phyloP scores from a whole-genome alignment of 208 protist species.

The Acanthamoeba sp. region DNA sequence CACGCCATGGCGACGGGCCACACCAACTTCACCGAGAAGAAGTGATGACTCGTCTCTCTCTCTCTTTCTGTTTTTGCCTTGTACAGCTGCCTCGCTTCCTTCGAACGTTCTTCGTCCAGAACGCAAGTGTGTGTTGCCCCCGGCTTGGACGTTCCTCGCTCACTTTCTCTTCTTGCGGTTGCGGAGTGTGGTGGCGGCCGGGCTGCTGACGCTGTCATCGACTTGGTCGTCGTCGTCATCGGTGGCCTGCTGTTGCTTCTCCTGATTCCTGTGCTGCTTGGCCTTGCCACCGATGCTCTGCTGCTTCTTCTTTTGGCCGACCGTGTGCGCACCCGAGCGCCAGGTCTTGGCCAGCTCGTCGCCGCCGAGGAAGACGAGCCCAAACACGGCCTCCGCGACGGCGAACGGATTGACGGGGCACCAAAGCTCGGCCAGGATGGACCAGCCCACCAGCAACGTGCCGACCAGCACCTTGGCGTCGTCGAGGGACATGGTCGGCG shows the following conservation, averaged over 20 bases:
- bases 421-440: slow-evolving; percentile 16
- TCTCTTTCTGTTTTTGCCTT: not conserved
- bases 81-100: too few relatives aligned
- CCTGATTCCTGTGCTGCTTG: not conserved
- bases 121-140: too few relatives aligned
- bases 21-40: slow-evolving; percentile 71
- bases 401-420: slow-evolving; percentile 6
- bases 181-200: not conserved
- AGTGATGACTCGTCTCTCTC: not conserved
- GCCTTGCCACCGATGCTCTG: not conserved
- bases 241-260: not conserved
- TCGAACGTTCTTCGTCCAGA: too few relatives aligned
- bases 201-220: not conserved
- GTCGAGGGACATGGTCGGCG: not conserved
- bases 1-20: slow-evolving; percentile 76
- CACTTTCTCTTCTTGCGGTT: slow-evolving; percentile 28
- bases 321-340: not conserved
- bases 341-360: not conserved
- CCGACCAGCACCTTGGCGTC: slow-evolving; percentile 25
- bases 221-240: not conserved
- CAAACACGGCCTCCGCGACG: not conserved
- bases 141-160: too few relatives aligned
- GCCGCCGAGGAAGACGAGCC: slow-evolving; percentile 8
- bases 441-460: not conserved
- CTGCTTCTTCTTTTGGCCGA: not conserved